Evolutionary conservation across 805 yeast species (phyloP), one percentile per base, ranked within the genome.

Genomic region (Candida railenensis): DNA sequence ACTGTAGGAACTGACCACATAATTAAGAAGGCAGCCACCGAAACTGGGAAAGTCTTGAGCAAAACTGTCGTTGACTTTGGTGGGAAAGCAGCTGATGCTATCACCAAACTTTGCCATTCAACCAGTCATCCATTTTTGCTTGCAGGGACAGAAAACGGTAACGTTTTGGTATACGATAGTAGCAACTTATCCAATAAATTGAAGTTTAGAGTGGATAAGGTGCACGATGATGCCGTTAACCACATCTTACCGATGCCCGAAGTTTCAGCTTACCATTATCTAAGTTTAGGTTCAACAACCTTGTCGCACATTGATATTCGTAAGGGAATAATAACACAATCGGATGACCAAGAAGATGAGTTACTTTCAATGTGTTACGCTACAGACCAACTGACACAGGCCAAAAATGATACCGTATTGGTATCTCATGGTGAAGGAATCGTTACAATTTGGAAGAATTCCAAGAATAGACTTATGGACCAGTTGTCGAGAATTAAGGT

Each of bases 261-360:
- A 14, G 80, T 80, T 30, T 88, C 92, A 18, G 83, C 84, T 4
- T 87, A 90, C 66, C 91, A 86, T 58, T 88, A 81, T 55, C 73
- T 90, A 20, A 80, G 94, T 0, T 73, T 86, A 22, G 97, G 97
- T 1, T 84, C 92, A 9, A 87, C 96, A 3, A 85, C 91, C 0
- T 68, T 92, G 37, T 77, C 89, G 0, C 85, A 84, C 48, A 75
- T 91, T 56, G 97, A 92, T 62, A 73, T 85, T 3, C 71, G 97
- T 41, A 87, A 85, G 54, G 87, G 87, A 3, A 74, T 82, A 2
- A 63, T 85, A 1, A 66, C 78, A 2, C 76, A 77, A 34, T 83
- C 91, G 33, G 98, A 91, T 51, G 91, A 89, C 60, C 99, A 92
- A 67, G 96, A 87, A 54, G 98, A 92, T 58, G 99, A 92, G 60